phyloP scores from a whole-genome alignment of 352 stramenopile species.

The Phytophthora pseudosyringae region DNA sequence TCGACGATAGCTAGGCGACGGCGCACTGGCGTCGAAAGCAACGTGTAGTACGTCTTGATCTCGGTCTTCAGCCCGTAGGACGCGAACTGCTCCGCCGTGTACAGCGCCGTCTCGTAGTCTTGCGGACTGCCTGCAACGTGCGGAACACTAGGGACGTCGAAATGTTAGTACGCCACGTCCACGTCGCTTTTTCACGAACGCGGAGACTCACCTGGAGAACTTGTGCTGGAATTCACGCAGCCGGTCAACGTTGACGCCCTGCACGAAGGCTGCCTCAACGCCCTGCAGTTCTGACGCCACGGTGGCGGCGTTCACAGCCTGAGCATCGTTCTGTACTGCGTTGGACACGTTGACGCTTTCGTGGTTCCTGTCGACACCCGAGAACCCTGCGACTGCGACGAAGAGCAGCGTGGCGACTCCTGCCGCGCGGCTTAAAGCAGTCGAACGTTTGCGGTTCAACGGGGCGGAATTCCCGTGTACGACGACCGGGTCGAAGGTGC shows the following conservation, averaged over 20 bases:
- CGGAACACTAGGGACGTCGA: constrained; percentile 18
- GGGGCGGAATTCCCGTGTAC: neutral
- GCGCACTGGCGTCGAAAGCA: constrained; percentile 63
- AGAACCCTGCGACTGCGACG: constrained; percentile 20
- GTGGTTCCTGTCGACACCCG: neutral
- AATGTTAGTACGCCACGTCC: neutral
- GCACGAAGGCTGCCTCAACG: constrained; percentile 29
- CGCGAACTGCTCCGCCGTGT: constrained; percentile 52
- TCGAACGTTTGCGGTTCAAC: neutral
- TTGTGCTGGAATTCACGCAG: constrained; percentile 48
- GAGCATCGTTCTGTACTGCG: neutral
- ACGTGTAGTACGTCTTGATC: constrained; percentile 64
- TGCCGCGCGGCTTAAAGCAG: constrained; percentile 4
- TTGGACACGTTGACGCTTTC: constrained; percentile 12
- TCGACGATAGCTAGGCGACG: constrained; percentile 46
- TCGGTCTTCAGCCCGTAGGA: constrained; percentile 56
- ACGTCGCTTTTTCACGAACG: neutral
- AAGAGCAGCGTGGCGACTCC: constrained; percentile 18
- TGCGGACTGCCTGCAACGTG: constrained; percentile 40
- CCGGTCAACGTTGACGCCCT: constrained; percentile 27
- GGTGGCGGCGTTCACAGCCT: neutral
- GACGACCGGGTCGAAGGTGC: constrained; percentile 11
- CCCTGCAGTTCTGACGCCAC: neutral
- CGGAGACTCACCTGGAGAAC: constrained; percentile 34
- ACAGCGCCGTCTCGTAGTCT: constrained; percentile 51